These are phyloP conservation scores for Albophoma yamanashiensis DNA, from an alignment of 2,329 filamentous ascomycete genomes.

Conservation along the genomic window DNA sequence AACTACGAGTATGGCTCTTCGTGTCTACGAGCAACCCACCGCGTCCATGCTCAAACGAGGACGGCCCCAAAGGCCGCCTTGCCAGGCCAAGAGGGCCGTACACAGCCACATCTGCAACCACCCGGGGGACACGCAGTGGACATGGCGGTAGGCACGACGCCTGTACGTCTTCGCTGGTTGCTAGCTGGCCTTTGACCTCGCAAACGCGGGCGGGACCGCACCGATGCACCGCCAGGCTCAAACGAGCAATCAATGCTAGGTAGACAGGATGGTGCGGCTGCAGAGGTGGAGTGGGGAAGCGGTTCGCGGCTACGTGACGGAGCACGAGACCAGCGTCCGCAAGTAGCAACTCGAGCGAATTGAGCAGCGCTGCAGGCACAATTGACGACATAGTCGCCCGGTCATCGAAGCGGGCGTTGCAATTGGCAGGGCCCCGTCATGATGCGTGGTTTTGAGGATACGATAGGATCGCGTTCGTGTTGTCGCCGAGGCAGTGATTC, in stretches of 20 bases:
- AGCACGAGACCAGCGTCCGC: background rate
- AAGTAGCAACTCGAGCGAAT: background rate
- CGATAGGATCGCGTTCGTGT: background rate
- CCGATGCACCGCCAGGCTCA: background rate
- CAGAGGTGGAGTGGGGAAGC: background rate
- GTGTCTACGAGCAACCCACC: background rate
- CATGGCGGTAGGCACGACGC: background rate
- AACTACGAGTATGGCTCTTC: background rate
- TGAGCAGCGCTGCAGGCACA: background rate
- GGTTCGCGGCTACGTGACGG: background rate
- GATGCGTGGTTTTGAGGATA: background rate
- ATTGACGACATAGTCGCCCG: background rate
- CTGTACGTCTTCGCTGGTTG: background rate
- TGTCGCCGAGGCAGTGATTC: conserved; percentile 9
- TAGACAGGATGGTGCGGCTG: too few relatives aligned
- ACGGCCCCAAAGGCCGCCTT: too few relatives aligned
- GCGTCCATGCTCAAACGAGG: background rate
- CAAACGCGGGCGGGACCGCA: background rate
- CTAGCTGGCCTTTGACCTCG: background rate
- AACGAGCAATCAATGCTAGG: too few relatives aligned
- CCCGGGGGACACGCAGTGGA: background rate
- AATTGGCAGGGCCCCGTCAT: background rate
- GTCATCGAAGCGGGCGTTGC: background rate
- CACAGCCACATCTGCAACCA: background rate
- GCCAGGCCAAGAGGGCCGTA: background rate